Evolutionary conservation across 768 basidiomycete genomes (phyloP), one percentile per base, ranked within the genome.

Genomic region (Pleurotus pulmonarius): DNA sequence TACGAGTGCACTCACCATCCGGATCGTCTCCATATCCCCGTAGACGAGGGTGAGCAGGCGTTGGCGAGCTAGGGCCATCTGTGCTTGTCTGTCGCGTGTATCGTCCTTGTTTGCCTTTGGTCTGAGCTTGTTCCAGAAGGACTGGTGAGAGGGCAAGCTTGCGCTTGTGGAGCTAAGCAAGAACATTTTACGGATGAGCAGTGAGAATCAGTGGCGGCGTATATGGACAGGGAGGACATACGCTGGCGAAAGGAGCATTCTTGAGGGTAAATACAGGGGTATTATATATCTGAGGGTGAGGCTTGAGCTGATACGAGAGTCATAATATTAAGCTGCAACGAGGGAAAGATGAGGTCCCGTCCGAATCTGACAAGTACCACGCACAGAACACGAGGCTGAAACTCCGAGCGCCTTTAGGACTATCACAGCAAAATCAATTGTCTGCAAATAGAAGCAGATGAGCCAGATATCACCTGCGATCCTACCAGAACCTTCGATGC

Each of bases 211-310:
- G 58, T 59, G 65, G 45, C 51, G 58, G 59, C 58, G 59, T 63
- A 56, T 58, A 63, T 60, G 61, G 63, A 63, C 59, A 59, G 56
- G 58, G 62, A 68, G 65, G 18, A 71, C 79, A 67, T 75, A 92
- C 90, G 88, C 84, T 70, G 90, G 90, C 61, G 89, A 91, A 70
- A 84, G 83, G 65, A 92, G 83, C 90, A 92, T 91, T 70, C 60
- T 69, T 16, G 49, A 20, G 51, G 34, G 51, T 39, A 18, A 37
- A 40, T 20, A 41, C 38, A 53, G 51, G 58, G 61, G 56, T 58
- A 44, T 46, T 20, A 44, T 55, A 55, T 56, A 41, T 25, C n/a
- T 16, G 26, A 39, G 18, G 41, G n/a, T 44, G 41, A 22, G 29
- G 18, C 59, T 65, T 61, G 61, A 49, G 61, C 60, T 60, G 58